phyloP scores from a whole-genome alignment of 495 filamentous ascomycete genomes.

The Neurospora sp. region DNA sequence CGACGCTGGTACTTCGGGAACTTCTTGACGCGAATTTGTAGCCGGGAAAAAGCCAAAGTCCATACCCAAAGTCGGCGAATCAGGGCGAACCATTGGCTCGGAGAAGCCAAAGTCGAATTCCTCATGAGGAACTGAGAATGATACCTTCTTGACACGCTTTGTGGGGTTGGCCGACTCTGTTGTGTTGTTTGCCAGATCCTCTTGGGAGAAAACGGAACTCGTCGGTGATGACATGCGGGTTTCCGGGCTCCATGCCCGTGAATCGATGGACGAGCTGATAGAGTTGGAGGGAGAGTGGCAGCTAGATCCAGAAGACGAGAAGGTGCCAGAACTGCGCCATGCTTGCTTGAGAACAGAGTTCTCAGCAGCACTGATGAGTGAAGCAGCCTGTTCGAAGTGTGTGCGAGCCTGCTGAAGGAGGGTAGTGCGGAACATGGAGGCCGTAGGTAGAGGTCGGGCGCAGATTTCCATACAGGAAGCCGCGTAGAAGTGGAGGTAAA shows the following conservation, averaged over 20 bases:
- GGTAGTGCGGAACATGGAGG: slow-evolving; percentile 29
- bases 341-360: slow-evolving; percentile 22
- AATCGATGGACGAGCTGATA: slow-evolving; percentile 37
- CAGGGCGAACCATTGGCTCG: slow-evolving; percentile 35
- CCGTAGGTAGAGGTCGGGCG: slow-evolving; percentile 33
- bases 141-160: slow-evolving; percentile 41
- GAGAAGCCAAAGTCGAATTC: slow-evolving; percentile 19
- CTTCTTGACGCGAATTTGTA: slow-evolving; percentile 8
- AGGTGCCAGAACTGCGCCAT: slow-evolving; percentile 21
- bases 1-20: slow-evolving; percentile 10
- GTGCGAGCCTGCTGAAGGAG: slow-evolving; percentile 37
- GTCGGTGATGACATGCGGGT: slow-evolving; percentile 33
- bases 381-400: slow-evolving; percentile 36
- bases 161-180: slow-evolving; percentile 11
- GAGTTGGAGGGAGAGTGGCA: slow-evolving; percentile 36
- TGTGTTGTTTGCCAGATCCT: slow-evolving; percentile 19
- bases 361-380: slow-evolving; percentile 29
- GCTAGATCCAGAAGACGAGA: slow-evolving; percentile 28
- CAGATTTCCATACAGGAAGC: slow-evolving; percentile 42
- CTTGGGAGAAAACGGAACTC: slow-evolving; percentile 31
- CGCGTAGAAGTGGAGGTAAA: slow-evolving; percentile 46
- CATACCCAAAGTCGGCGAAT: slow-evolving; percentile 36
- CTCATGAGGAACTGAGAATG: slow-evolving; percentile 35
- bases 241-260: slow-evolving; percentile 29
- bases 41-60: slow-evolving; percentile 26